Conservation (phyloP, 1,139 yeast species). For the Zygotorulaspora mrakii region DNA sequence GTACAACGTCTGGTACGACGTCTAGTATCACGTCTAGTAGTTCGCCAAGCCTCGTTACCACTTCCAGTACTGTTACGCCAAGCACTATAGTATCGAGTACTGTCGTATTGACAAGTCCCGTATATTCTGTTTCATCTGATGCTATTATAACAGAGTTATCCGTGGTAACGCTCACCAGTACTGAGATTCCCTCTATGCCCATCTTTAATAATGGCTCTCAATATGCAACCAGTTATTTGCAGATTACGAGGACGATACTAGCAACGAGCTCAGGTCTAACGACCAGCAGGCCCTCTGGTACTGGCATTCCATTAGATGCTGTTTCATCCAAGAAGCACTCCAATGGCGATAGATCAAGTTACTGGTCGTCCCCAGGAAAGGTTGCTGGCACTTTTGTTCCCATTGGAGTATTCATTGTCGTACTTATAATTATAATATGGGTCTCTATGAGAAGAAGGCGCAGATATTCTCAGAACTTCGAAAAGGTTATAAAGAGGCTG, state of each 20-base stretch:
- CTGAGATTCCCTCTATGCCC: background rate
- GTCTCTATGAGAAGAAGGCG: conserved; percentile 25
- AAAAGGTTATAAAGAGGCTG: conserved; percentile 28
- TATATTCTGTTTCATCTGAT: conserved; percentile 1
- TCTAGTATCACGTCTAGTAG: conserved; percentile 1
- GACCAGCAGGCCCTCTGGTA: conserved; percentile 5
- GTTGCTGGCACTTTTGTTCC: conserved; percentile 41
- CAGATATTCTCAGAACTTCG: conserved; percentile 25
- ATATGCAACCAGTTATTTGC: background rate
- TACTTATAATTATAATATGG: conserved; percentile 27
- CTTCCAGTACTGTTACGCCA: conserved; percentile 3
- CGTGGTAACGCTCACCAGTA: background rate
- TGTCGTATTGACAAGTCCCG: conserved; percentile 5
- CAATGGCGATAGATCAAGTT: conserved; percentile 19
- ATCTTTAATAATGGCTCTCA: background rate
- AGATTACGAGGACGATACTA: conserved; percentile 2
- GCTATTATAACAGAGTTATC: background rate
- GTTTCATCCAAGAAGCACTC: conserved; percentile 2
- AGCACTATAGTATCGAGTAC: too few species aligned
- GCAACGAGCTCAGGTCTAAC: conserved; percentile 3
- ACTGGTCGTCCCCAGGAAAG: conserved; percentile 40
- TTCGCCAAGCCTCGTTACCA: background rate
- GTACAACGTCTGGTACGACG: background rate
- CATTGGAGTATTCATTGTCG: conserved; percentile 37
- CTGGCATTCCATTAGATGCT: conserved; percentile 4